Conservation (phyloP, 148 eudicot genomes). For the Nyssa sinensis region DNA sequence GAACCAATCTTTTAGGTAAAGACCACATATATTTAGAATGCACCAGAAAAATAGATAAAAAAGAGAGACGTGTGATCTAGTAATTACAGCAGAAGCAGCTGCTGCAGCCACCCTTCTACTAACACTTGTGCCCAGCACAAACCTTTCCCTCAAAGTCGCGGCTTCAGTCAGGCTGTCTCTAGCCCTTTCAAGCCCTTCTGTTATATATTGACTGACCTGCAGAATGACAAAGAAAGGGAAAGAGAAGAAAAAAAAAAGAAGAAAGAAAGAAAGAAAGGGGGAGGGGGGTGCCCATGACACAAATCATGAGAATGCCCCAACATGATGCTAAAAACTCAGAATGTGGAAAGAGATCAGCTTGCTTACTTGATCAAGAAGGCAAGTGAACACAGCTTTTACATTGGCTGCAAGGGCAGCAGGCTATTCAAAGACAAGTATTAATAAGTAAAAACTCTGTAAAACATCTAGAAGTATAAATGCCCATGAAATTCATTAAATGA, state of each 20-base stretch:
- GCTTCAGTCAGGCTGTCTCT: slow-evolving; percentile 95
- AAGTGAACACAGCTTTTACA: slow-evolving; percentile 83
- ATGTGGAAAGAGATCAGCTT: neutral
- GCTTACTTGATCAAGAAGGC: slow-evolving; percentile 95
- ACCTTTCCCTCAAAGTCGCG: slow-evolving; percentile 86
- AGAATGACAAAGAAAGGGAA: slow-evolving; percentile 5
- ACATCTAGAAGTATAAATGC: neutral
- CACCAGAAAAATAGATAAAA: neutral
- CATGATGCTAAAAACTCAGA: neutral
- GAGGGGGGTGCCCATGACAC: slow-evolving; percentile 12
- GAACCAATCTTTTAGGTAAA: neutral
- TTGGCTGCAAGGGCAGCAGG: slow-evolving; percentile 87
- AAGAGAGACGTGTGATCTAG: slow-evolving; percentile 14
- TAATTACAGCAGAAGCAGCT: slow-evolving; percentile 97
- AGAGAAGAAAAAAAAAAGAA: neutral
- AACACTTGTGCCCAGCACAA: slow-evolving; percentile 79
- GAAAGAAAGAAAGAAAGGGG: no score
- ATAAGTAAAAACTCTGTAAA: neutral
- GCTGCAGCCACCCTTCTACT: slow-evolving; percentile 98
- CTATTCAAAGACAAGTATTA: slow-evolving; percentile 48
- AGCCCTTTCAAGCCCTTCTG: slow-evolving; percentile 93
- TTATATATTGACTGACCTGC: slow-evolving; percentile 85
- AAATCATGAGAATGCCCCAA: neutral
- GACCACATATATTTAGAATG: neutral
- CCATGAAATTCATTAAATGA: neutral